Percentiles rank a stretch among this genome's conserved stretches.
These are phyloP conservation scores for Cryptococcus jaspeensis DNA, from an alignment of 1,284 basidiomycete species.

Conservation along the genomic window DNA sequence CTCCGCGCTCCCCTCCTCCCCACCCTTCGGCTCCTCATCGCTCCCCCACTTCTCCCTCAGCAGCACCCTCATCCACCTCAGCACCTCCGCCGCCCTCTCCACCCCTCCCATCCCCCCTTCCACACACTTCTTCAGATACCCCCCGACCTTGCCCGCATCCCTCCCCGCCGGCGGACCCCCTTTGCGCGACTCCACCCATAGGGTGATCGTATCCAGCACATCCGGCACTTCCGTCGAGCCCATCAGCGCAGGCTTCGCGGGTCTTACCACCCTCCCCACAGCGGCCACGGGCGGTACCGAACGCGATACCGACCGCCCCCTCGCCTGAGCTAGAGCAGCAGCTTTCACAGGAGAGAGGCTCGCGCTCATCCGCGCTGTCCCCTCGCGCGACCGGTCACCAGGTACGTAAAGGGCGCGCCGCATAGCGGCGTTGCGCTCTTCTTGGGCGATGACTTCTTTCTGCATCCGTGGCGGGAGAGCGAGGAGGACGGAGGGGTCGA, in stretches of 20 bases:
- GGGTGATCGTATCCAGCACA: conserved; percentile 65
- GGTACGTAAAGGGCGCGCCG: conserved; percentile 51
- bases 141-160: conserved; percentile 69
- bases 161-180: conserved; percentile 59
- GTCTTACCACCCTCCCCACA: neutral
- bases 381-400: conserved; percentile 4
- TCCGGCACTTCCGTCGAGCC: conserved; percentile 55
- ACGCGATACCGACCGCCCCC: conserved; percentile 11
- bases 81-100: conserved; percentile 64
- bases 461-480: conserved; percentile 70
- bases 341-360: conserved; percentile 18
- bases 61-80: conserved; percentile 68
- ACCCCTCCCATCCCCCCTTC: conserved; percentile 64
- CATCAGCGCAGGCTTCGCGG: conserved; percentile 48
- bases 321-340: too few relatives aligned
- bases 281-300: conserved; percentile 17
- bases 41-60: conserved; percentile 29
- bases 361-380: conserved; percentile 2
- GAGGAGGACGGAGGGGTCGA: conserved; percentile 68
- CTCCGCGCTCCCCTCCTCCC: conserved; percentile 43
- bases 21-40: conserved; percentile 10
- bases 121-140: conserved; percentile 66
- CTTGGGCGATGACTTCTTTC: conserved; percentile 67
- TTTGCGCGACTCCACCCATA: conserved; percentile 65
- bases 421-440: conserved; percentile 20